These are phyloP conservation scores for Purpureocillium takamizusanense DNA, from an alignment of 2,329 filamentous ascomycete genomes.

Conservation along the genomic window DNA sequence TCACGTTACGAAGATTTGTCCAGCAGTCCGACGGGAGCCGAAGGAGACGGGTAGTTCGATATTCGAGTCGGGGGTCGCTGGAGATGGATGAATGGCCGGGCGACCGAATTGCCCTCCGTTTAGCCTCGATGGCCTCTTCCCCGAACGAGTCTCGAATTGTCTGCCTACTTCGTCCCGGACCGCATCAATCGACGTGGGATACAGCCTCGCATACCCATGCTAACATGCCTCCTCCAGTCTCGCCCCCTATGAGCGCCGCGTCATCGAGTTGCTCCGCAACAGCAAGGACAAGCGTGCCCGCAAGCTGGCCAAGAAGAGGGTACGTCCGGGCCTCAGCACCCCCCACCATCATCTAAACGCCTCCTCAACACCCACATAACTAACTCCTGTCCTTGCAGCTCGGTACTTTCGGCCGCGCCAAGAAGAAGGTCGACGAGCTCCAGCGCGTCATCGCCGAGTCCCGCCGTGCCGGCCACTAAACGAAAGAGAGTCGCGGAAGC, in stretches of 20 bases:
- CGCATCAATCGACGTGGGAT: too few species aligned
- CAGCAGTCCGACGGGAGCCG: too few species aligned
- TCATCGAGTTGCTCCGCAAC: conserved; percentile 98
- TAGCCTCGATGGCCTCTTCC: not conserved
- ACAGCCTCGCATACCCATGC: not conserved
- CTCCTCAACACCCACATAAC: conserved; percentile 2
- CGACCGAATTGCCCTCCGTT: too few species aligned
- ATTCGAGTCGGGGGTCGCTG: too few species aligned
- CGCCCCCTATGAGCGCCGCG: conserved; percentile 93
- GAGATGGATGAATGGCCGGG: too few species aligned
- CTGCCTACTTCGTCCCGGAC: not conserved
- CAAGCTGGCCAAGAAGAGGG: conserved; percentile 98
- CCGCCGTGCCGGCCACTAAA: conserved; percentile 58
- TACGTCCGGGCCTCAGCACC: conserved; percentile 38
- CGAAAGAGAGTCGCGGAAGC: not conserved
- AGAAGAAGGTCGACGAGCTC: conserved; percentile 99
- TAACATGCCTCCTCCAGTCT: conserved; percentile 40
- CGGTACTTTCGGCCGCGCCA: conserved; percentile 96
- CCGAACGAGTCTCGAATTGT: not conserved
- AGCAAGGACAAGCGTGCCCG: conserved; percentile 98
- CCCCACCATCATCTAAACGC: too few species aligned
- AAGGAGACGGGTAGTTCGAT: too few species aligned
- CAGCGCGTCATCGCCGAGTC: conserved; percentile 96
- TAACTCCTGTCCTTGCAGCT: conserved; percentile 47
- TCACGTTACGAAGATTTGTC: too few species aligned